Base-by-base conservation (phyloP, 805 yeast genomes). In the Kodamaea sagamina region DNA sequence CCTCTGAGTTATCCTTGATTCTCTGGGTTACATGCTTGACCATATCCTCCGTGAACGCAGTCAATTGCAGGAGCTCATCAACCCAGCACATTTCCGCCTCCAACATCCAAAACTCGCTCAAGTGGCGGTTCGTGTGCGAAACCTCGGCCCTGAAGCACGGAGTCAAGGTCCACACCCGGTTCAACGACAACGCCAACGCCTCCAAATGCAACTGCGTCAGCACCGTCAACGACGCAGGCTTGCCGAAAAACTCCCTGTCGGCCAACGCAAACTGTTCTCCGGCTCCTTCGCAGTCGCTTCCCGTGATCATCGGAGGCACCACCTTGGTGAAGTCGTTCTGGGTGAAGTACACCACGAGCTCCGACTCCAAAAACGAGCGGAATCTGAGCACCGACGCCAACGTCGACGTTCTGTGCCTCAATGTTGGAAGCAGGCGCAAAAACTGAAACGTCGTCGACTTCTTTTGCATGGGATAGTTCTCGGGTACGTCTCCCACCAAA, bases 91-190 rank as follows among this genome's bases (percentile, higher is more conserved):
- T 63, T 59, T 93, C 99, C 0, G 89, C 95, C 62, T 93, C 99
- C 2, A 93, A 65, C 97, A 93, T 90, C 97, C 97, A 93, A 62
- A 93, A 93, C 62, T 93, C 99, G 46, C 92, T 78, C 46, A 93
- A 65, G 61, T 93, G 99, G 40, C 99, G 74, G 54, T 82, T 86
- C 0, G 99, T 93, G 57, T 89, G 90, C 44, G 95, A 85, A 39
- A 77, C 77, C 57, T 93, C 99, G 0, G 99, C 98, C 49, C 99
- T 72, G 60, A 93, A 93, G 45, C 96, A 88, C 1, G 99, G 99
- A 0, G 89, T 74, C 17, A 92, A 57, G 0, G 95, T 81, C 93
- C 96, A 93, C 1, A 86, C 97, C 37, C 95, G 68, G 36, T 81
- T 77, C 22, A 90, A 61, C 0, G 96, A 84, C 36, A 82, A 75